Evolutionary conservation across 257 asterid genomes (phyloP), one percentile per base, ranked within the genome.

Genomic region (Forsythia suspensa): DNA sequence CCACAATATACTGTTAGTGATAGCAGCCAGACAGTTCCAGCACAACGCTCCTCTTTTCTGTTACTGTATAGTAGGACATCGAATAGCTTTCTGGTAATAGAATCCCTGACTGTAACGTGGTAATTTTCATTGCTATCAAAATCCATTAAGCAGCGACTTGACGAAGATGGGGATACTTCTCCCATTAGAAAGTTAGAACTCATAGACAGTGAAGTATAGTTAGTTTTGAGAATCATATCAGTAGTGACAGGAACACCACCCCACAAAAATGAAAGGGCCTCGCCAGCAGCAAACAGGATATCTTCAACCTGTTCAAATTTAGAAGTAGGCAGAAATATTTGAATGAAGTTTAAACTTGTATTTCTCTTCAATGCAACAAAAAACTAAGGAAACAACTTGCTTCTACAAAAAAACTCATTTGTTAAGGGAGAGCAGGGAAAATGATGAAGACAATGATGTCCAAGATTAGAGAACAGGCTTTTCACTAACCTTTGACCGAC

Each of bases 21-120:
- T 75, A 96, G 80, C 67, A 96, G 86, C 99, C 99, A 96, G 75
- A 96, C 99, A 79, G 99, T 91, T 82, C 99, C 99, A 86, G 99
- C 92, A 84, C 98, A 96, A 37, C 97, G 98, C 87, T 96, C 99
- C 82, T 96, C 98, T 80, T 96, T 96, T 85, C 95, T 89, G 87
- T 80, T 96, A 85, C 99, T 96, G 80, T 89, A 96, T 76, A 96
- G 83, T 46, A 96, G 96, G 83, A 76, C 94, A 82, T 94, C 98
- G 87, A 96, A 96, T 61, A 96, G 88, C 91, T 96, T 93, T 84
- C 96, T 94, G 37, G 94, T 87, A 80, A 96, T 86, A 71, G 92
- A 85, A 85, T 93, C 96, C 87, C 97, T 90, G 81, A 92, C 95
- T 76, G 87, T 85, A 81, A 83, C 85, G 80, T 85, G 97, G 86